Conservation (phyloP, 257 asterid species). For the Solanum chmielewskii region DNA sequence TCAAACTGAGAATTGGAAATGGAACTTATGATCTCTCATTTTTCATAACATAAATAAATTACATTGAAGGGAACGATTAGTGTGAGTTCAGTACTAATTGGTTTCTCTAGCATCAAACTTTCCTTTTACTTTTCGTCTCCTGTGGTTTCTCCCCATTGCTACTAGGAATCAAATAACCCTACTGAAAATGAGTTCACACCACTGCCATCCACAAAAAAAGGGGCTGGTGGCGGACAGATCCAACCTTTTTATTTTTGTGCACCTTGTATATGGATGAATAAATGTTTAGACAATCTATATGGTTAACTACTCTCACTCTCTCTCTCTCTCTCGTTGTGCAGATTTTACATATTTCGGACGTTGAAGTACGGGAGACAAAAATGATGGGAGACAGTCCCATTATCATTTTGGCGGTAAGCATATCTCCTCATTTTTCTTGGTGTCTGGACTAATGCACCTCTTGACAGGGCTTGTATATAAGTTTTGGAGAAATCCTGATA, state of each 20-base stretch:
- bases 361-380: slow-evolving; percentile 81
- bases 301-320: background rate
- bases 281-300: background rate
- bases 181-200: background rate
- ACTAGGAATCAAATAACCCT: background rate
- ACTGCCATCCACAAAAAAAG: background rate
- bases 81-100: background rate
- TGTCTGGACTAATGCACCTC: background rate
- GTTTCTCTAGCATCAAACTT: background rate
- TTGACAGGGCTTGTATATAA: background rate
- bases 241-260: background rate
- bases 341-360: slow-evolving; percentile 89
- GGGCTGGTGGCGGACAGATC: background rate
- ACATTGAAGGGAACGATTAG: background rate
- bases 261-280: background rate
- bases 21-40: background rate
- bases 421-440: background rate
- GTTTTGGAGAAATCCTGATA: background rate
- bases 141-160: background rate
- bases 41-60: background rate
- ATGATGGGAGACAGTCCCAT: slow-evolving; percentile 96
- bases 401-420: slow-evolving; percentile 60
- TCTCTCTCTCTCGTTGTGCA: slow-evolving; percentile 18
- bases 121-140: background rate
- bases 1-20: background rate